Conservation (phyloP, 495 filamentous ascomycete species). For the Aspergillus nidulans region DNA sequence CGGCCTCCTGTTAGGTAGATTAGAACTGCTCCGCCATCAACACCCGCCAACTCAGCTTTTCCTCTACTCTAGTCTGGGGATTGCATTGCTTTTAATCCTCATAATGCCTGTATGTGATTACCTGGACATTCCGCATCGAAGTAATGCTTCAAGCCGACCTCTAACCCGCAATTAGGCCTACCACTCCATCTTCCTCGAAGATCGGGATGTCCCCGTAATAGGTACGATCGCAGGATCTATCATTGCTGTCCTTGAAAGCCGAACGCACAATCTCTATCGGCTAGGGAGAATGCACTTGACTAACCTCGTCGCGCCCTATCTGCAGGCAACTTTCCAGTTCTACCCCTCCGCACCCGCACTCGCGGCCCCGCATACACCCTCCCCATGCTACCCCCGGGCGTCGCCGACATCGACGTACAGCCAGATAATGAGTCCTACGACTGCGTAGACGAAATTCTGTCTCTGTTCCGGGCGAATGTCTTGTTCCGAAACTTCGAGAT, state of each 20-base stretch:
- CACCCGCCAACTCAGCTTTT: slow-evolving; percentile 15
- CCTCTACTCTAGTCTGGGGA: slow-evolving; percentile 21
- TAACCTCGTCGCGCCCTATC: neutral
- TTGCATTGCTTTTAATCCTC: slow-evolving; percentile 14
- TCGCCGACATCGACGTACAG: slow-evolving; percentile 68
- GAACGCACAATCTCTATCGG: neutral
- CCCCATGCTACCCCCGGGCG: slow-evolving; percentile 62
- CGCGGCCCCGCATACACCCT: slow-evolving; percentile 89
- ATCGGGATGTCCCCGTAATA: slow-evolving; percentile 64
- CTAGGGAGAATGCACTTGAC: neutral
- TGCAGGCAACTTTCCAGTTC: slow-evolving; percentile 84
- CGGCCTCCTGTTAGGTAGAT: slow-evolving; percentile 23
- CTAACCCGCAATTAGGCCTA: slow-evolving; percentile 59
- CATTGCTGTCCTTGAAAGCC: neutral
- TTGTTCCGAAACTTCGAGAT: slow-evolving; percentile 99
- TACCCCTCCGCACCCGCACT: slow-evolving; percentile 87
- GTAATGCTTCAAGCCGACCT: neutral
- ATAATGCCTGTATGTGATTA: slow-evolving; percentile 48
- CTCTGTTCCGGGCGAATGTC: slow-evolving; percentile 94
- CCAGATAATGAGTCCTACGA: slow-evolving; percentile 87
- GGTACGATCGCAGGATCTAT: slow-evolving; percentile 36
- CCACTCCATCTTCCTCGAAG: slow-evolving; percentile 88
- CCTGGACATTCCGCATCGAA: neutral
- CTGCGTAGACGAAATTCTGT: slow-evolving; percentile 87
- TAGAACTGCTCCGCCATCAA: slow-evolving; percentile 24